A percentile compares a stretch with the other conserved stretches of the same genome.
These are phyloP conservation scores for Ascodesmis nigricans DNA, from an alignment of 495 filamentous ascomycete genomes.

Conservation along the genomic window DNA sequence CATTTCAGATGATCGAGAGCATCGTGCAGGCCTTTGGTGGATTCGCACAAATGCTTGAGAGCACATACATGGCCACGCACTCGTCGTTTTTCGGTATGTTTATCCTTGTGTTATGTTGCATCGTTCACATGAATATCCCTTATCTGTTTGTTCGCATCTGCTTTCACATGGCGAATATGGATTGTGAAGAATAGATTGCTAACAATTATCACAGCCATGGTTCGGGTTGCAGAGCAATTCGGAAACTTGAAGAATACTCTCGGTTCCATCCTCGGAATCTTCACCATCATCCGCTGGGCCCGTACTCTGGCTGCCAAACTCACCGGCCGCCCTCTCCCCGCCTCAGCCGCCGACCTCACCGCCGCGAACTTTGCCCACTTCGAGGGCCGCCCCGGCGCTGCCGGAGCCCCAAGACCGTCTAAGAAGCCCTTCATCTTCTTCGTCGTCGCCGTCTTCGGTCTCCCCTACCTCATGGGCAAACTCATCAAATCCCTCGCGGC, in stretches of 20 bases:
- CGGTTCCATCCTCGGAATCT: constrained; percentile 84
- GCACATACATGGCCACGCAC: constrained; percentile 99
- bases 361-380: constrained; percentile 78
- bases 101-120: no score
- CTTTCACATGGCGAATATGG: no score
- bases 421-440: constrained; percentile 95
- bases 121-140: no score
- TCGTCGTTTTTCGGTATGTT: constrained; percentile 89
- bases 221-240: constrained; percentile 93
- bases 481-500: constrained; percentile 66
- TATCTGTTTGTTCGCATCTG: no score
- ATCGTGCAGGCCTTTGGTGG: constrained; percentile 96
- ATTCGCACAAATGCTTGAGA: constrained; percentile 98
- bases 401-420: constrained; percentile 39
- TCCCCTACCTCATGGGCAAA: constrained; percentile 91
- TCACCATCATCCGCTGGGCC: constrained; percentile 85
- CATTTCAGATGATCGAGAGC: constrained; percentile 96
- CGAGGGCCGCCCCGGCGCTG: constrained; percentile 36
- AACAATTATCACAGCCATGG: constrained; percentile 73
- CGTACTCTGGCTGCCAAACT: constrained; percentile 75
- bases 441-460: constrained; percentile 73
- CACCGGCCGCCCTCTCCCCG: constrained; percentile 81
- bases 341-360: constrained; percentile 63
- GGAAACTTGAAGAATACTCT: constrained; percentile 82
- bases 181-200: no score